phyloP scores from a whole-genome alignment of 208 protist species.

The Borovskyia barvae region DNA sequence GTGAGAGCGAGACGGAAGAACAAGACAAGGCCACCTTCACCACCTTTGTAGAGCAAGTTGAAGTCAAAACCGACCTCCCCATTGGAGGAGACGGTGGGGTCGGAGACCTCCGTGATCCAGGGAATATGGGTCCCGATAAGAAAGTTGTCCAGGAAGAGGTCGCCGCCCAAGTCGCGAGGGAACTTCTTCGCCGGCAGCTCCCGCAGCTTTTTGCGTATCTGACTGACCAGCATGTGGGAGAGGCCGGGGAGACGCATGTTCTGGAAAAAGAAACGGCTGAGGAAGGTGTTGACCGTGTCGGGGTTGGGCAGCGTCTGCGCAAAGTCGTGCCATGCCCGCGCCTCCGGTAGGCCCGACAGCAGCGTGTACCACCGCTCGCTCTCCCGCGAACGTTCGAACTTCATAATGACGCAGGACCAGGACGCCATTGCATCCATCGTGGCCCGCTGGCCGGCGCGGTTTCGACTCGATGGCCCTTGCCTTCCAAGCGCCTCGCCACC shows the following conservation, averaged over 20 bases:
- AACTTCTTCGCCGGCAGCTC: conserved; percentile 69
- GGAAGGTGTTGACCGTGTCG: conserved; percentile 69
- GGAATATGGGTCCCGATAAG: conserved; percentile 68
- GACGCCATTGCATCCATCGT: conserved; percentile 20
- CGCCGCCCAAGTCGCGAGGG: conserved; percentile 62
- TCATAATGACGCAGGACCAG: conserved; percentile 51
- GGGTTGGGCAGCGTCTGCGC: conserved; percentile 56
- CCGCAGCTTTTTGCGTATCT: conserved; percentile 65
- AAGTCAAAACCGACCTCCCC: conserved; percentile 86
- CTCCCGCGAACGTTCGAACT: conserved; percentile 62
- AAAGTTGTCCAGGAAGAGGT: conserved; percentile 79
- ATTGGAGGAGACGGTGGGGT: conserved; percentile 49
- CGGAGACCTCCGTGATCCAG: conserved; percentile 67
- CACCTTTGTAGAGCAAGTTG: conserved; percentile 76
- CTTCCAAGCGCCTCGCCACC: background rate
- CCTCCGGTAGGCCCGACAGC: conserved; percentile 44
- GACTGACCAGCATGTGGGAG: conserved; percentile 33
- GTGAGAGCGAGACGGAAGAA: conserved; percentile 66
- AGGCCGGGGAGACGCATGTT: conserved; percentile 62
- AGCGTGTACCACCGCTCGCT: conserved; percentile 69
- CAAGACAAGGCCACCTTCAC: conserved; percentile 52
- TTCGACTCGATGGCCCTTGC: background rate
- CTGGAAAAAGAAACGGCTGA: conserved; percentile 77
- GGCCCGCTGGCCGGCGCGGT: background rate
- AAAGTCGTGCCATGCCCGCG: conserved; percentile 58